Percentiles rank a stretch among this genome's conserved stretches.
Evolutionary conservation across 129 eudicot genomes (phyloP).

Genomic region (Ambrosia trifida): DNA sequence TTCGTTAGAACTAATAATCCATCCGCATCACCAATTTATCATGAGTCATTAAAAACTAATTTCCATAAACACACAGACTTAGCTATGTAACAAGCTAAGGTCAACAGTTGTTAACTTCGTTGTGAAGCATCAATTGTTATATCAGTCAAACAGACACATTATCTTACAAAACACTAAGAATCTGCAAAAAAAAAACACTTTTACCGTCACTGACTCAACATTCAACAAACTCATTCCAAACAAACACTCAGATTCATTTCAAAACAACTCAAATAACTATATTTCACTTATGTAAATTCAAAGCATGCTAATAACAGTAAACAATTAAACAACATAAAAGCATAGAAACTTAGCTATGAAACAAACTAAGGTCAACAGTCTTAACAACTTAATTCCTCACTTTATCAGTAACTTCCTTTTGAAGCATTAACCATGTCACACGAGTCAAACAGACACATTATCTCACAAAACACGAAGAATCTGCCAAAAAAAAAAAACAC

Average conservation of each 20-base stretch:
- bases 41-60: neutral
- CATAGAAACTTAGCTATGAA: too few relatives aligned
- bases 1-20: neutral
- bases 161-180: constrained; percentile 15
- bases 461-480: neutral
- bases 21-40: neutral
- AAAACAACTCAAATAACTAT: neutral
- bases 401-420: neutral
- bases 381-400: neutral
- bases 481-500: neutral
- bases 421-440: neutral
- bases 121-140: constrained; percentile 9
- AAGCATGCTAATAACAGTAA: constrained; percentile 12
- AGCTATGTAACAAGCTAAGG: neutral
- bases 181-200: constrained; percentile 6
- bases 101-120: constrained; percentile 17
- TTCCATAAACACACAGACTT: constrained; percentile 10
- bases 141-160: constrained; percentile 7
- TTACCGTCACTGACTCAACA: neutral
- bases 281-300: constrained; percentile 1
- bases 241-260: neutral
- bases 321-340: neutral
- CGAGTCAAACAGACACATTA: neutral
- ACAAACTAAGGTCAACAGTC: too few relatives aligned
- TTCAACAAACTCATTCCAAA: constrained; percentile 17